Base-by-base conservation (phyloP, 2,329 filamentous ascomycete genomes). In the Cryphonectria japonica region DNA sequence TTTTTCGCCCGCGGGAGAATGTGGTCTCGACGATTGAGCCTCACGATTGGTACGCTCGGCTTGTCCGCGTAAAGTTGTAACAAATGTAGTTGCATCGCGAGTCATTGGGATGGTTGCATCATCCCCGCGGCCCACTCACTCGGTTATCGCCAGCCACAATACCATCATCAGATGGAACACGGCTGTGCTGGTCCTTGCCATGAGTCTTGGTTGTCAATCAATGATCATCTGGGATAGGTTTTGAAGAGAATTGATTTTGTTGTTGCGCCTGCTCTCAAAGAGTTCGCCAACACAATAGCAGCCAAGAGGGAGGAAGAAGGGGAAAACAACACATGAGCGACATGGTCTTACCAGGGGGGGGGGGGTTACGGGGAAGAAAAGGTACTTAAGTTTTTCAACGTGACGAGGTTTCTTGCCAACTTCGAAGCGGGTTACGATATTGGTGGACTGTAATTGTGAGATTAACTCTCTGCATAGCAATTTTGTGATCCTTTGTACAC, bases 71-170 rank as follows among this genome's bases (percentile, higher is more conserved):
- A 59, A 59, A 19, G 19, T 39, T 61, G 59, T 37, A 61, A 61
- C 59, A n/a, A 13, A 9, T 61, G 59, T 26, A 26, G 59, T 39
- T 39, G 59, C 59, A 39, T 61, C 32, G 59, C 59, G 59, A 61
- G 59, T 61, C 59, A 39, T 39, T 61, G 7, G 1, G 22, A 3
- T n/a, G 39, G 59, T 22, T 61, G 19, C 68, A 61, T 52, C 52
- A 66, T 59, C 59, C 62, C 37, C 68, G 46, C 41, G 54, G 63
- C 46, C 62, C 60, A 62, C 62, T 37, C 37, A 52, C 26, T 41
- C 29, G 68, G n/a, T 52, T 22, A 26, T 11, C 19, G 52, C 52
- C 54, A 16, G 14, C 29, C 52, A 50, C 1, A 2, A 50, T 6
- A 9, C 22, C 46, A 22, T 13, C 16, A 69, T 61, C 54, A 13